A percentile compares a stretch with the other conserved stretches of the same genome.
Evolutionary conservation across 2,329 filamentous ascomycete species (phyloP).

Genomic region (Emergomyces orientalis): DNA sequence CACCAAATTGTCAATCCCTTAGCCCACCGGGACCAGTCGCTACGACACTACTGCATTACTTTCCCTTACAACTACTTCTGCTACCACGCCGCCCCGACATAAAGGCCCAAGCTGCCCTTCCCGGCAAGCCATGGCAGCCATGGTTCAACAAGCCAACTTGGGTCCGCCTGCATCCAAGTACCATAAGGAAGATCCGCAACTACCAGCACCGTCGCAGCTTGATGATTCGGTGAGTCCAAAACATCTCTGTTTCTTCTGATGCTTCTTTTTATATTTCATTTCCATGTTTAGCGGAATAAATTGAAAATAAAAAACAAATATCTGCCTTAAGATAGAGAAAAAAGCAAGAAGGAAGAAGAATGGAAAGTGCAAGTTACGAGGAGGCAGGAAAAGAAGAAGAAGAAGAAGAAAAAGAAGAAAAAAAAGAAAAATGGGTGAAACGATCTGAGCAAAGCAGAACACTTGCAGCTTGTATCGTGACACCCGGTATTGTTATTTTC

Average conservation of each 20-base stretch:
- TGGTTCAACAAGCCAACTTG: slow-evolving; percentile 37
- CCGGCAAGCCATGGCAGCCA: slow-evolving; percentile 31
- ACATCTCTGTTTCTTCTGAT: slow-evolving; percentile 11
- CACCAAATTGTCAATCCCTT: not conserved
- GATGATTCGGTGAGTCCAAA: slow-evolving; percentile 40
- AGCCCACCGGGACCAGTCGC: not conserved
- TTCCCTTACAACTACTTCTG: not conserved
- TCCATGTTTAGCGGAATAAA: not conserved
- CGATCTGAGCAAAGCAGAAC: not conserved
- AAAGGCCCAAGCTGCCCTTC: slow-evolving; percentile 18
- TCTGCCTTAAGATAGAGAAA: not conserved
- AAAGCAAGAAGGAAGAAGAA: slow-evolving; percentile 5
- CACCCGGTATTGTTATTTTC: not conserved
- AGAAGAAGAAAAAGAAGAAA: slow-evolving; percentile 14
- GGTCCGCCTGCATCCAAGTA: slow-evolving; percentile 34
- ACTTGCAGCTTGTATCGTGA: slow-evolving; percentile 7
- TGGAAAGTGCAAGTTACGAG: not conserved
- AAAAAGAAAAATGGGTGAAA: slow-evolving; percentile 8
- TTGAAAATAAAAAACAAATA: not conserved
- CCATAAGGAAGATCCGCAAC: slow-evolving; percentile 38
- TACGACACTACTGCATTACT: not conserved
- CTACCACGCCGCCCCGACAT: not conserved
- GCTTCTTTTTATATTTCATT: not conserved
- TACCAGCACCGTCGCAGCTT: slow-evolving; percentile 23
- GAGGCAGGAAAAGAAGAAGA: slow-evolving; percentile 9